phyloP scores from a whole-genome alignment of 345 rosid genomes.

The Litchi chinensis region DNA sequence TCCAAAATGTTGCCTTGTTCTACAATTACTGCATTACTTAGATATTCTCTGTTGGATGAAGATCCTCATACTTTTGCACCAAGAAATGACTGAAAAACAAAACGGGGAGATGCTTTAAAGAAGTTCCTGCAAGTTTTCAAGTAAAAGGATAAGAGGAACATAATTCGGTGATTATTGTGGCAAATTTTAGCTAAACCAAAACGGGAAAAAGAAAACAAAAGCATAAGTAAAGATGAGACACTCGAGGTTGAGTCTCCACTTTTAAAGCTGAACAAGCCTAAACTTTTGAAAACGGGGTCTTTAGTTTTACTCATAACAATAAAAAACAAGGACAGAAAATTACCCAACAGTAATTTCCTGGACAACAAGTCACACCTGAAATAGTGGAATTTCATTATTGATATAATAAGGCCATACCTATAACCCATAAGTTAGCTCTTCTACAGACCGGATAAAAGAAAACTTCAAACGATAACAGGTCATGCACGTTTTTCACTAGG shows the following conservation, averaged over 20 bases:
- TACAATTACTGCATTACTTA: background rate
- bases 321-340: background rate
- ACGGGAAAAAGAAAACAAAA: background rate
- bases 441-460: background rate
- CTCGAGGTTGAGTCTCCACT: background rate
- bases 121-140: conserved; percentile 2
- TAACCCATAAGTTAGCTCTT: background rate
- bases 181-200: background rate
- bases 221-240: background rate
- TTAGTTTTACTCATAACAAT: background rate
- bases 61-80: conserved; percentile 21
- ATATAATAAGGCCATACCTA: background rate
- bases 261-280: background rate
- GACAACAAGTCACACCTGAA: background rate
- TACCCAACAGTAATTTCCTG: background rate
- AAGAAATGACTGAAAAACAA: conserved; percentile 27
- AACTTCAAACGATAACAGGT: background rate
- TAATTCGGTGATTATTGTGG: background rate
- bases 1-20: background rate
- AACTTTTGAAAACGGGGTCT: background rate
- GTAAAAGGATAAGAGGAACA: background rate
- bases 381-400: background rate
- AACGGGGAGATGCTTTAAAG: background rate
- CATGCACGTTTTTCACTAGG: background rate
- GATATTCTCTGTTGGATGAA: background rate